Conservation (phyloP, 2,329 filamentous ascomycete genomes). For the Clarireedia paspali region DNA sequence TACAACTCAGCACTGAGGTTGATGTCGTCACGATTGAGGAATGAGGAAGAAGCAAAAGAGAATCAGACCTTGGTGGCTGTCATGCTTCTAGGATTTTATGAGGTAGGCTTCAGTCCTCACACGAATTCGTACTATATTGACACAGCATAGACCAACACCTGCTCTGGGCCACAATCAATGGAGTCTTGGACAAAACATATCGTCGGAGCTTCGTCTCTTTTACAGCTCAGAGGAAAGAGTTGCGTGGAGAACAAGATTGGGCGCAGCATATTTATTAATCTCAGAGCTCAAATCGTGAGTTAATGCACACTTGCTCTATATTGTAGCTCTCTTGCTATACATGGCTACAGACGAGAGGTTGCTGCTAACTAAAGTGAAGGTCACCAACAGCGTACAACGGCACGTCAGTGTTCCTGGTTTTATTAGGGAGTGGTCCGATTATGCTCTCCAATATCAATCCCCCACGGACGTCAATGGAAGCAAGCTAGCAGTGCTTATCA, state of each 20-base stretch:
- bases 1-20: conserved; percentile 18
- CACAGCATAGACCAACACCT: conserved; percentile 19
- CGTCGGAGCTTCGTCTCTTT: conserved; percentile 42
- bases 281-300: conserved; percentile 30
- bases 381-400: conserved; percentile 45
- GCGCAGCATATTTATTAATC: conserved; percentile 45
- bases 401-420: conserved; percentile 41
- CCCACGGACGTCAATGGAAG: conserved; percentile 30
- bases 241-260: conserved; percentile 42
- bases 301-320: not conserved
- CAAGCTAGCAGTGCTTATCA: conserved; percentile 32
- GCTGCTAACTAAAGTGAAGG: conserved; percentile 30
- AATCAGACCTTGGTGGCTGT: conserved; percentile 24
- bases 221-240: conserved; percentile 39
- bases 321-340: too few relatives aligned
- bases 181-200: conserved; percentile 46
- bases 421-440: conserved; percentile 37
- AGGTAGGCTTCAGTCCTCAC: conserved; percentile 33
- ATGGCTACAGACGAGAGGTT: not conserved
- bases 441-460: conserved; percentile 15
- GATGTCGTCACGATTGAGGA: conserved; percentile 14
- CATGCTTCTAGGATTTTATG: conserved; percentile 23
- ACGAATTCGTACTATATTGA: conserved; percentile 35
- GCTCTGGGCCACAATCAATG: conserved; percentile 33
- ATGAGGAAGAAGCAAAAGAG: conserved; percentile 17